Percentiles rank a stretch among this genome's conserved stretches.
Conservation (phyloP, 2,329 filamentous ascomycete species). For the Clonostachys chloroleuca region DNA sequence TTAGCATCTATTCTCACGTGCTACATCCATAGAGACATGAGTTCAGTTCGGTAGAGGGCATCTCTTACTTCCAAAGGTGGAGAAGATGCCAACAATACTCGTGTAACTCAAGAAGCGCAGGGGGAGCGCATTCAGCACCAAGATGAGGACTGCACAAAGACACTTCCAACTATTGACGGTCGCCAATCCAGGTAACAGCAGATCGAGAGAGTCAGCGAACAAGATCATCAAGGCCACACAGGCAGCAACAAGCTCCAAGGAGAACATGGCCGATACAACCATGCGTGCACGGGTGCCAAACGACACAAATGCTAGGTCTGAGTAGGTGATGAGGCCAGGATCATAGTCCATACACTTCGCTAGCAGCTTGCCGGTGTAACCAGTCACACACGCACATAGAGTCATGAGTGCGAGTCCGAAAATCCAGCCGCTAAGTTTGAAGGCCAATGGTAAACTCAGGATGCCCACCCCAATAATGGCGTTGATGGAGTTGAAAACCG, state of each 20-base stretch:
- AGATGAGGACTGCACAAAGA: slow-evolving; percentile 70
- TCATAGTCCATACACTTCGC: slow-evolving; percentile 88
- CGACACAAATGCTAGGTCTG: slow-evolving; percentile 86
- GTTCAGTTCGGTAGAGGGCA: not conserved
- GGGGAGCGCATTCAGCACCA: slow-evolving; percentile 82
- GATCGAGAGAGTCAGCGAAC: slow-evolving; percentile 85
- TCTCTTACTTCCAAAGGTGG: slow-evolving; percentile 77
- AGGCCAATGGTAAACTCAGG: slow-evolving; percentile 80
- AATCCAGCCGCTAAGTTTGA: slow-evolving; percentile 86
- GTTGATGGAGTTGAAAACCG: slow-evolving; percentile 94
- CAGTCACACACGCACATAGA: slow-evolving; percentile 70
- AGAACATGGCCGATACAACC: slow-evolving; percentile 81
- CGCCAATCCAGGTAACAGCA: slow-evolving; percentile 67
- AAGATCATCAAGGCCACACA: slow-evolving; percentile 87
- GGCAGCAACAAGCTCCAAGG: slow-evolving; percentile 78
- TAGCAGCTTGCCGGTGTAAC: slow-evolving; percentile 80
- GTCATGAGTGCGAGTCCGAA: slow-evolving; percentile 72
- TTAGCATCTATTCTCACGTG: not conserved
- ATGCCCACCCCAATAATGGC: slow-evolving; percentile 88
- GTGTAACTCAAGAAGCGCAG: slow-evolving; percentile 83
- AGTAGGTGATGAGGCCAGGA: slow-evolving; percentile 84
- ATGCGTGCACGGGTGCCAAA: slow-evolving; percentile 81
- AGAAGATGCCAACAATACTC: slow-evolving; percentile 88
- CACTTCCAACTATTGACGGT: slow-evolving; percentile 77
- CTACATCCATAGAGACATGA: slow-evolving; percentile 2